phyloP scores from a whole-genome alignment of 129 eudicot genomes.

The Flaveria brownii region DNA sequence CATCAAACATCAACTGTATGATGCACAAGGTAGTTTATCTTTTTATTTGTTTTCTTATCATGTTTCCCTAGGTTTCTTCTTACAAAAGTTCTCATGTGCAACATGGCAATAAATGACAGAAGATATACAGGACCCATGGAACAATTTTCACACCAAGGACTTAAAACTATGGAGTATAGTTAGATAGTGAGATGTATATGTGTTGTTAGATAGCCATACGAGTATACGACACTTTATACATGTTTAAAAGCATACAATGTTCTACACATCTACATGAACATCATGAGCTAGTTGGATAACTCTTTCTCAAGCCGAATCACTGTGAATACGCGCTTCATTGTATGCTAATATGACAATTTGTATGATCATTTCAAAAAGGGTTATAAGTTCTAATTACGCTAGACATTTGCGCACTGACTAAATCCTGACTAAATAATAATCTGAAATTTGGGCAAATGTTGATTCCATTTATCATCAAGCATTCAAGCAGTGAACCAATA shows the following conservation, averaged over 20 bases:
- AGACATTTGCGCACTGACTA: not conserved
- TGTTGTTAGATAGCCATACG: slow-evolving; percentile 19
- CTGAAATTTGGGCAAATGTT: too few species aligned
- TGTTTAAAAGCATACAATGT: slow-evolving; percentile 25
- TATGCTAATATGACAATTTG: not conserved
- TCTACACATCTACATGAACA: not conserved
- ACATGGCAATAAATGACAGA: slow-evolving; percentile 14
- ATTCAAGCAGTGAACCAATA: too few species aligned
- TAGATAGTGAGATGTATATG: slow-evolving; percentile 36
- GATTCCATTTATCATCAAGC: too few species aligned
- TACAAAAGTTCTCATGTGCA: slow-evolving; percentile 5
- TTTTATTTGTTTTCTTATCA: not conserved
- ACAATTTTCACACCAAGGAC: slow-evolving; percentile 25
- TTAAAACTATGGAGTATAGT: slow-evolving; percentile 18
- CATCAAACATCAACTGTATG: slow-evolving; percentile 55
- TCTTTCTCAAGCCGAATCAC: not conserved
- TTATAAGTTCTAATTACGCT: not conserved
- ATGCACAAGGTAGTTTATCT: slow-evolving; percentile 26
- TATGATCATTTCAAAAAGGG: not conserved
- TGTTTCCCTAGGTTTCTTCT: not conserved
- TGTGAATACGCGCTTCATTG: not conserved
- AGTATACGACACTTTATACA: slow-evolving; percentile 23
- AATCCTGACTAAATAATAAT: not conserved
- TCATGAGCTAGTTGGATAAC: not conserved
- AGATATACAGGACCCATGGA: not conserved